These are phyloP conservation scores for Leucosporidium yakuticum DNA, from an alignment of 768 basidiomycete genomes.

Conservation along the genomic window DNA sequence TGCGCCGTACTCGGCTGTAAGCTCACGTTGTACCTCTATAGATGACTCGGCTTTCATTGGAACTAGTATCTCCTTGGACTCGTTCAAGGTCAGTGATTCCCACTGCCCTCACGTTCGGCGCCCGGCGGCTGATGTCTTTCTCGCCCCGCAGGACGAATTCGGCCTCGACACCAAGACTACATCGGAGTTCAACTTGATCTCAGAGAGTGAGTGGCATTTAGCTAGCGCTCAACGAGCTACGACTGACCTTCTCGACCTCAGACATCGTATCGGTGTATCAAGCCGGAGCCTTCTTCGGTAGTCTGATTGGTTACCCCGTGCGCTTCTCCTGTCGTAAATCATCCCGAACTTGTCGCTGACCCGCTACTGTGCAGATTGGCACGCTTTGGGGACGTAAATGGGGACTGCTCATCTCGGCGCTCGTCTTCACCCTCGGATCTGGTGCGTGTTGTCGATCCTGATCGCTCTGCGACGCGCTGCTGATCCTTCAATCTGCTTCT, in stretches of 20 bases:
- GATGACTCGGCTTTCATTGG: conserved; percentile 50
- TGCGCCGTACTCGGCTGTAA: too few species aligned
- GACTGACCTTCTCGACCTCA: too few species aligned
- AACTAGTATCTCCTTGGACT: conserved; percentile 43
- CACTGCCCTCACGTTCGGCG: too few species aligned
- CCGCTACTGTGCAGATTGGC: conserved; percentile 43
- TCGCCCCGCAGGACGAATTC: conserved; percentile 44
- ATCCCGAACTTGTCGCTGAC: too few species aligned
- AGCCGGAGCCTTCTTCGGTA: conserved; percentile 74
- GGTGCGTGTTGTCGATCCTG: background rate
- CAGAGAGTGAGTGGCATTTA: conserved; percentile 39
- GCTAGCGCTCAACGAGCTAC: too few species aligned
- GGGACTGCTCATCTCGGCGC: conserved; percentile 50
- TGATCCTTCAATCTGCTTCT: background rate
- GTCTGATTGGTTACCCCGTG: conserved; percentile 51
- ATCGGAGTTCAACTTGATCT: conserved; percentile 44
- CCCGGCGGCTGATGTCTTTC: too few species aligned
- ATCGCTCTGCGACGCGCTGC: background rate
- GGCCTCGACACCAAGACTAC: conserved; percentile 44
- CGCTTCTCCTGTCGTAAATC: too few species aligned
- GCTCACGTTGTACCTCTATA: too few species aligned
- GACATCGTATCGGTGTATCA: conserved; percentile 44
- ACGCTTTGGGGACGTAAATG: conserved; percentile 54
- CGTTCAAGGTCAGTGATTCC: conserved; percentile 41
- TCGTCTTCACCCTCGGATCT: conserved; percentile 56